Base-by-base conservation (phyloP, 495 filamentous ascomycete genomes). In the Cudoniella acicularis region DNA sequence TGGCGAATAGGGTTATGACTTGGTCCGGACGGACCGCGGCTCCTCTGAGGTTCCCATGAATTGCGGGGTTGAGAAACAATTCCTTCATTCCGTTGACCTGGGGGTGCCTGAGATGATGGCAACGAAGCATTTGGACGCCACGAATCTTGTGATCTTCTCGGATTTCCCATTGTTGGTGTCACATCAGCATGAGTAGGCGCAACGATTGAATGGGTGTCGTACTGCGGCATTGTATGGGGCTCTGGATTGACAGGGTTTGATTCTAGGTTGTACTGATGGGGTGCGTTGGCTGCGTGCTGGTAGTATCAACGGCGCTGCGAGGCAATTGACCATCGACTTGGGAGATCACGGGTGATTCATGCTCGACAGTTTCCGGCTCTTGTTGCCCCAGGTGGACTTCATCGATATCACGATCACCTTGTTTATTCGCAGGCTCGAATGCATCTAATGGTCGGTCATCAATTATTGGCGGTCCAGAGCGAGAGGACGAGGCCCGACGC, bases 21-120 rank as follows among this genome's bases (percentile, higher is more conserved):
- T 26, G 61, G 59, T 24, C 49, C 52, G 10, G 61, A 63, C 10
- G n/a, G 27, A 3, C 50, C 56, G 49, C 50, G 55, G 1, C 20
- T 17, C 21, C 55, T 26, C 43, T 62, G 63, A 17, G 22, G 49
- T 21, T 66, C 59, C 26, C 49, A 59, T 20, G 63, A 66, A 21
- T 48, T 51, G 17, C 41, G 52, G 3, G 40, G 52, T 30, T 24
- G 18, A 21, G 36, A 40, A 22, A 51, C 22, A 21, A 36, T 21
- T 20, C 2, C 23, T 21, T 54, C 56, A 27, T 57, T 60, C 27
- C 49, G 41, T 26, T 56, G 26, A 24, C 30, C 25, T 40, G 53
- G 51, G 23, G 59, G 47, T 20, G 27, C 40, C 16, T 50, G 27
- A 3, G 55, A 1, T 10, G 48, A 27, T 8, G 60, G 26, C 23